Evolutionary conservation across 1,284 basidiomycete genomes (phyloP).

Genomic region (Naganishia sp.): DNA sequence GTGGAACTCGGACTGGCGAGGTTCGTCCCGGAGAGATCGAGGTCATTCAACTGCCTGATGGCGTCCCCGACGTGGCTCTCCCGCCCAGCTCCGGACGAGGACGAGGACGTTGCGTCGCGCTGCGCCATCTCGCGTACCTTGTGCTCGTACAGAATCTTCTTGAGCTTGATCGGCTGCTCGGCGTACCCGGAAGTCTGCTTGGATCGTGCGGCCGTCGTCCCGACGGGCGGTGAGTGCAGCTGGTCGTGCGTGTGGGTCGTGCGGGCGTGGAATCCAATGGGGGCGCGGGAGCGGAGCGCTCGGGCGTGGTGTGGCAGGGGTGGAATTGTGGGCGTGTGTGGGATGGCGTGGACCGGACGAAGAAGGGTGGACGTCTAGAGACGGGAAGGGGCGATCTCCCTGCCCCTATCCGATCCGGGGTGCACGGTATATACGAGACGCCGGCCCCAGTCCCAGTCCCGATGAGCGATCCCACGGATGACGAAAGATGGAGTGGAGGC

Average conservation of each 20-base stretch:
- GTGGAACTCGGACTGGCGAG: constrained; percentile 17
- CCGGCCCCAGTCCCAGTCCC: too few relatives aligned
- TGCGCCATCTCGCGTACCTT: constrained; percentile 18
- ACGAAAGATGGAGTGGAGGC: too few relatives aligned
- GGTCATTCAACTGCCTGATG: constrained; percentile 5
- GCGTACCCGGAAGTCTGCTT: constrained; percentile 11
- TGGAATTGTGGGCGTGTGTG: too few relatives aligned
- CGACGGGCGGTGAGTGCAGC: constrained; percentile 10
- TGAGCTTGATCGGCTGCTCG: constrained; percentile 26
- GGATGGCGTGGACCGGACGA: too few relatives aligned
- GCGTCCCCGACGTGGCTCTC: neutral
- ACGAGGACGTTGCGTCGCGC: neutral
- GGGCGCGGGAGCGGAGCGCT: too few relatives aligned
- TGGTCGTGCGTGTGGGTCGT: neutral
- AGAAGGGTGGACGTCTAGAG: too few relatives aligned
- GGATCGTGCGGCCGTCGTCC: constrained; percentile 6
- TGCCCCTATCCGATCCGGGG: too few relatives aligned
- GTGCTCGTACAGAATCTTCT: constrained; percentile 16
- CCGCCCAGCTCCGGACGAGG: neutral
- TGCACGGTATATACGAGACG: too few relatives aligned
- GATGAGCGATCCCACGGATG: too few relatives aligned
- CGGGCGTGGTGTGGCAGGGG: too few relatives aligned
- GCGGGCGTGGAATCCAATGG: neutral
- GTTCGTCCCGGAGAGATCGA: constrained; percentile 8
- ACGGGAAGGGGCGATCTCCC: too few relatives aligned